Percentiles rank a stretch among this genome's conserved stretches.
These are phyloP conservation scores for Lepiota venenata DNA, from an alignment of 768 basidiomycete genomes.

Conservation along the genomic window DNA sequence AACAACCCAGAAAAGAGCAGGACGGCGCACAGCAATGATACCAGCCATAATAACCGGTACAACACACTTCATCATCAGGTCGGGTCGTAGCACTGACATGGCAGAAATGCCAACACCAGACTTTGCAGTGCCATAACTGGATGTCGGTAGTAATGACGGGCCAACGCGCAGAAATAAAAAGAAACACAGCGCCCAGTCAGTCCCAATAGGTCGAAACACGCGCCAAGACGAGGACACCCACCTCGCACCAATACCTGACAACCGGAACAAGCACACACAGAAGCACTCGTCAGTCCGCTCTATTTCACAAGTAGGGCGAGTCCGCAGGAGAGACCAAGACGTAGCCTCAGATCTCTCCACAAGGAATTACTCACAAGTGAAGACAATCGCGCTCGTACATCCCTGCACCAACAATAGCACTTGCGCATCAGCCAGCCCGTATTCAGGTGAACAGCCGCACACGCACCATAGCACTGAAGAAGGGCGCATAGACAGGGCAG, in stretches of 20 bases:
- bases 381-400: slow-evolving; percentile 94
- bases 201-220: not conserved
- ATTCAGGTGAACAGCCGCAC: not conserved
- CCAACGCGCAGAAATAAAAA: slow-evolving; percentile 14
- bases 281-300: not conserved
- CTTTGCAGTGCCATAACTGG: slow-evolving; percentile 97
- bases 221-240: slow-evolving; percentile 23
- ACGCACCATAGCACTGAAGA: slow-evolving; percentile 95
- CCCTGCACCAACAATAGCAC: slow-evolving; percentile 49
- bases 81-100: slow-evolving; percentile 96
- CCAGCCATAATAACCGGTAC: slow-evolving; percentile 99
- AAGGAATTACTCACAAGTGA: slow-evolving; percentile 73
- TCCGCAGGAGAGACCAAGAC: not conserved
- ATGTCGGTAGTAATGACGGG: slow-evolving; percentile 1
- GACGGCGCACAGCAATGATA: slow-evolving; percentile 90
- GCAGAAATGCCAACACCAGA: slow-evolving; percentile 97
- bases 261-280: not conserved
- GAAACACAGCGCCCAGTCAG: slow-evolving; percentile 1
- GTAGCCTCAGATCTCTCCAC: too few relatives aligned
- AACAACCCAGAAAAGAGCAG: not conserved
- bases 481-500: slow-evolving; percentile 95
- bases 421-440: slow-evolving; percentile 14
- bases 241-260: slow-evolving; percentile 82
- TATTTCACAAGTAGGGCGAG: not conserved
- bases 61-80: slow-evolving; percentile 97